Conservation (phyloP, 2,329 filamentous ascomycete species). For the Aspergillus transmontanensis region DNA sequence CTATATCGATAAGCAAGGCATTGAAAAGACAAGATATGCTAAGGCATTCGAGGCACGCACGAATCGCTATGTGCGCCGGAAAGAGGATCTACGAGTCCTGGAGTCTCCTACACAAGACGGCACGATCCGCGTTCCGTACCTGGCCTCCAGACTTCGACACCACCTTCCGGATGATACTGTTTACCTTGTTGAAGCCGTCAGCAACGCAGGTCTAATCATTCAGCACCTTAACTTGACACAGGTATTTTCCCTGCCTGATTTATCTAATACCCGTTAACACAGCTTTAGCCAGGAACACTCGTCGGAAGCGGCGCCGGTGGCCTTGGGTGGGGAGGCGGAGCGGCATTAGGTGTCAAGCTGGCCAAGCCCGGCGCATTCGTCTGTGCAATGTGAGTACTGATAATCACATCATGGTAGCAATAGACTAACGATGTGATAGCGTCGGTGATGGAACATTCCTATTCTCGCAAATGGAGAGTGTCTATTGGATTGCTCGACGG, state of each 20-base stretch:
- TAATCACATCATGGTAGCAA: not conserved
- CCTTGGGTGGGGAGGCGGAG: constrained; percentile 79
- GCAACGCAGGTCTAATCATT: constrained; percentile 1
- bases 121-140: not conserved
- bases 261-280: not conserved
- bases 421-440: not conserved
- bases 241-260: constrained; percentile 2
- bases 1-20: not conserved
- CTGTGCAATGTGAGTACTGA: not conserved
- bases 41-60: not conserved
- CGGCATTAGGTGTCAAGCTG: constrained; percentile 72
- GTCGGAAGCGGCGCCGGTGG: constrained; percentile 71
- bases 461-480: not conserved
- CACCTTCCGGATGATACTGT: not conserved
- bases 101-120: not conserved
- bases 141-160: not conserved
- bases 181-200: constrained; percentile 4
- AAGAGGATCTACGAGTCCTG: not conserved
- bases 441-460: not conserved
- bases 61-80: not conserved
- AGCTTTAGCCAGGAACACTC: constrained; percentile 37
- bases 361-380: constrained; percentile 42
- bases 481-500: not conserved
- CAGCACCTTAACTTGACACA: not conserved
- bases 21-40: not conserved